A percentile compares a stretch with the other conserved stretches of the same genome.
phyloP scores from a whole-genome alignment of 73 alveolate genomes.

The Paramecium sexaurelia region DNA sequence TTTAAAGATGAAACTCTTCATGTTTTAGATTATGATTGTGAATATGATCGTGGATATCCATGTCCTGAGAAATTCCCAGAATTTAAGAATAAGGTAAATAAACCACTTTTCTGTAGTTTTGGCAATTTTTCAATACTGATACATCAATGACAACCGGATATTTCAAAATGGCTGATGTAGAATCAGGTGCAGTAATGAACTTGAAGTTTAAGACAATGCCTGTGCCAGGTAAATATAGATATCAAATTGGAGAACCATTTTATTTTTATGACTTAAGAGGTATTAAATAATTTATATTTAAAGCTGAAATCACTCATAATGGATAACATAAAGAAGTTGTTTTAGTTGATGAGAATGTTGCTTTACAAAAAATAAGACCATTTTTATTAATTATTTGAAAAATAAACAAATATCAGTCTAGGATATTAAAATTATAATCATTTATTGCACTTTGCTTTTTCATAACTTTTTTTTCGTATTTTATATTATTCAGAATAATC shows the following conservation, averaged over 20 bases:
- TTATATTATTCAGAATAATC: too few relatives aligned
- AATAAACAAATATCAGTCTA: constrained; percentile 26
- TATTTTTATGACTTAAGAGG: constrained; percentile 78
- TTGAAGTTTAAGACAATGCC: constrained; percentile 91
- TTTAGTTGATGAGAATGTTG: constrained; percentile 61
- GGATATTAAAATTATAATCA: constrained; percentile 3
- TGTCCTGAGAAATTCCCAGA: constrained; percentile 88
- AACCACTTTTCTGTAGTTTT: constrained; percentile 35
- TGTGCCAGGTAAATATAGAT: constrained; percentile 83
- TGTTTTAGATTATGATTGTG: constrained; percentile 87
- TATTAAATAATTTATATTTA: background rate
- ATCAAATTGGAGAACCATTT: constrained; percentile 85
- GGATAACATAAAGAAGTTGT: constrained; percentile 70
- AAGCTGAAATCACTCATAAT: constrained; percentile 65
- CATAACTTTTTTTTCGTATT: background rate
- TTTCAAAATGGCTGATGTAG: constrained; percentile 89
- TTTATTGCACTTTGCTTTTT: background rate
- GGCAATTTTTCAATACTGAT: constrained; percentile 87
- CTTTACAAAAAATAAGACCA: constrained; percentile 68
- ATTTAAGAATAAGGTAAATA: constrained; percentile 67
- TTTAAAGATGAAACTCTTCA: constrained; percentile 84
- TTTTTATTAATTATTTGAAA: constrained; percentile 65
- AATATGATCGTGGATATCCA: constrained; percentile 78
- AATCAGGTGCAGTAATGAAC: constrained; percentile 85
- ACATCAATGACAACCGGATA: constrained; percentile 80